These are phyloP conservation scores for Teratosphaeria zuluensis DNA, from an alignment of 2,329 filamentous ascomycete genomes.

Conservation along the genomic window DNA sequence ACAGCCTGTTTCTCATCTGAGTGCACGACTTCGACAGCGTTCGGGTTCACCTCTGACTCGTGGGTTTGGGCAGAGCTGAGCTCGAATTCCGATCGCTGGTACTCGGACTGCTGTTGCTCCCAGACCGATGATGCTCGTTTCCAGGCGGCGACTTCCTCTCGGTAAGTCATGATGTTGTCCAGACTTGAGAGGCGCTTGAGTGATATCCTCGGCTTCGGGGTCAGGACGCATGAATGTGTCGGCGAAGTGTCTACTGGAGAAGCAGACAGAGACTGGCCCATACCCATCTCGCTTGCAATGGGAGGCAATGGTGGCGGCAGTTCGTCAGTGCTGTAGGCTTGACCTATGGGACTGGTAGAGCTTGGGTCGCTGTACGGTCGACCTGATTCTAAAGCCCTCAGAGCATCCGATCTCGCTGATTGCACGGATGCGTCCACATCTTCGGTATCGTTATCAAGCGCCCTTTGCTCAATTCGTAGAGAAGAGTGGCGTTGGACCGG, in stretches of 20 bases:
- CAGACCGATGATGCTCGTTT: constrained; percentile 15
- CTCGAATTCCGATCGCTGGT: not conserved
- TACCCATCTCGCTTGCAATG: not conserved
- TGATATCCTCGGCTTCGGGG: constrained; percentile 10
- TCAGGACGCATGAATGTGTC: not conserved
- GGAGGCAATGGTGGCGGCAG: not conserved
- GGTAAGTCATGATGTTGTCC: constrained; percentile 24
- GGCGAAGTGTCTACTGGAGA: constrained; percentile 2
- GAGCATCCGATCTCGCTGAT: not conserved
- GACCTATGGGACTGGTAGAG: not conserved
- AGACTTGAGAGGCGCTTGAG: constrained; percentile 21
- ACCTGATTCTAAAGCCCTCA: not conserved
- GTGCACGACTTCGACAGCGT: not conserved
- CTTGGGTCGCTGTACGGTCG: not conserved
- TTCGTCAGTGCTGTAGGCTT: not conserved
- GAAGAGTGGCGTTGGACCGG: not conserved
- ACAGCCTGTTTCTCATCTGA: not conserved
- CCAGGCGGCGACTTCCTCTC: constrained; percentile 20
- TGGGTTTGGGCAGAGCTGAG: not conserved
- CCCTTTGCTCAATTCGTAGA: not conserved
- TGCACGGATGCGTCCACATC: not conserved
- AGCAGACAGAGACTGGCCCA: constrained; percentile 13
- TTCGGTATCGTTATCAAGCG: not conserved
- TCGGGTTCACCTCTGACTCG: not conserved
- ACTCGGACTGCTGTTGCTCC: constrained; percentile 2